These are phyloP conservation scores for Penicillium cinerascens DNA, from an alignment of 495 filamentous ascomycete species.

Conservation along the genomic window DNA sequence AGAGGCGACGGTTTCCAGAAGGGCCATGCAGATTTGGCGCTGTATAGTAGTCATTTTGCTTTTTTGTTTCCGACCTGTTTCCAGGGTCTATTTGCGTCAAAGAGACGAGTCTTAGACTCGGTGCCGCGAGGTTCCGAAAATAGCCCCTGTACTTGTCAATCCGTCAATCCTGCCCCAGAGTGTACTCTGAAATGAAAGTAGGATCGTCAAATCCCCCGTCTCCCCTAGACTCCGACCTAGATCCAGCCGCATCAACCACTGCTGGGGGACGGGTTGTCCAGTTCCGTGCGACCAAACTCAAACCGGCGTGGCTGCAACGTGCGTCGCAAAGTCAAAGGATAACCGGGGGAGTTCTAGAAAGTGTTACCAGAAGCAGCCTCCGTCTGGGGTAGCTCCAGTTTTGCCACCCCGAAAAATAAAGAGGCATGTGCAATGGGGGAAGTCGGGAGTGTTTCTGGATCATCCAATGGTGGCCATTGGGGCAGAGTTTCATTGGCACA, in stretches of 20 bases:
- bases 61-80: neutral
- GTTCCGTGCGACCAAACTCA: slow-evolving; percentile 25
- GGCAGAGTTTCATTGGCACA: neutral
- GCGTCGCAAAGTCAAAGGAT: slow-evolving; percentile 4
- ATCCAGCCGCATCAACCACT: slow-evolving; percentile 19
- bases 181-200: neutral
- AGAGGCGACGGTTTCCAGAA: neutral
- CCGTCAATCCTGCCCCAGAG: too few species aligned
- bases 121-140: neutral
- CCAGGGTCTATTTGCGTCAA: neutral
- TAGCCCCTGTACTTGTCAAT: neutral
- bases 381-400: neutral
- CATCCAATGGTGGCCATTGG: neutral
- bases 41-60: neutral
- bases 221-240: slow-evolving; percentile 13
- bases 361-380: neutral
- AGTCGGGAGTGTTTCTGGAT: neutral
- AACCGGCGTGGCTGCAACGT: slow-evolving; percentile 27
- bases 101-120: neutral
- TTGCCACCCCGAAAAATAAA: neutral
- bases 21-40: slow-evolving; percentile 1
- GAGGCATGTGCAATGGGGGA: neutral
- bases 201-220: neutral
- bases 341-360: slow-evolving; percentile 22
- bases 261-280: slow-evolving; percentile 6